Evolutionary conservation across 2,329 filamentous ascomycete species (phyloP), one percentile per base, ranked within the genome.

Genomic region (Sordariomycetes sp.): DNA sequence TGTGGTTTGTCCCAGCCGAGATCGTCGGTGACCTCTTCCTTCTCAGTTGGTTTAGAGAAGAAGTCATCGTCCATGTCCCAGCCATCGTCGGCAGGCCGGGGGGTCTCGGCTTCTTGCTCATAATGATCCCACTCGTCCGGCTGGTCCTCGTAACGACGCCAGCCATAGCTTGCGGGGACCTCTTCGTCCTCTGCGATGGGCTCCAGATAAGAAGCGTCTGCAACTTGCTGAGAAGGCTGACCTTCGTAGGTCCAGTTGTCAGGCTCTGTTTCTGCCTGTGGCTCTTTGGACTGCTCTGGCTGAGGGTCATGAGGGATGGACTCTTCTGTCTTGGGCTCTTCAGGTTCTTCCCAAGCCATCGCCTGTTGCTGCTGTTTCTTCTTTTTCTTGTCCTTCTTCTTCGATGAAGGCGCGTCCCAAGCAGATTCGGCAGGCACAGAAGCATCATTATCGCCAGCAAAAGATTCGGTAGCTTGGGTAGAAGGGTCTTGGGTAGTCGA

Each of bases 381-480:
- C 34, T 50, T 55, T 35, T 54, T 57, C 41, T 55, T 55, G 23
- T 28, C 40, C 39, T 57, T 54, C 42, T 57, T 57, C 20, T 44
- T 26, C 12, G 41, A 30, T 21, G 42, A 30, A 17, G 42, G 32
- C 17, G 35, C 19, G n/a, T 34, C 38, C 5, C 47, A 43, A 21
- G 48, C 44, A 18, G 42, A 39, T 28, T 45, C 39, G 11, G 35
- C 12, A 16, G 21, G 31, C 8, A 41, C 35, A 12, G 30, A 16
- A 8, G 25, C n/a, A 9, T 10, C 11, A 8, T 40, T 33, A 16
- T 18, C 40, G 15, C 32, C 21, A 8, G 23, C n/a, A 16, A 28
- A 14, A 17, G 35, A 21, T 24, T 46, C 44, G n/a, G 47, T 43
- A 16, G 37, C 18, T 30, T 56, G 53, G 3, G 44, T 36, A n/a